phyloP scores from a whole-genome alignment of 176 grass and related monocot species.

The Luzula sylvatica region DNA sequence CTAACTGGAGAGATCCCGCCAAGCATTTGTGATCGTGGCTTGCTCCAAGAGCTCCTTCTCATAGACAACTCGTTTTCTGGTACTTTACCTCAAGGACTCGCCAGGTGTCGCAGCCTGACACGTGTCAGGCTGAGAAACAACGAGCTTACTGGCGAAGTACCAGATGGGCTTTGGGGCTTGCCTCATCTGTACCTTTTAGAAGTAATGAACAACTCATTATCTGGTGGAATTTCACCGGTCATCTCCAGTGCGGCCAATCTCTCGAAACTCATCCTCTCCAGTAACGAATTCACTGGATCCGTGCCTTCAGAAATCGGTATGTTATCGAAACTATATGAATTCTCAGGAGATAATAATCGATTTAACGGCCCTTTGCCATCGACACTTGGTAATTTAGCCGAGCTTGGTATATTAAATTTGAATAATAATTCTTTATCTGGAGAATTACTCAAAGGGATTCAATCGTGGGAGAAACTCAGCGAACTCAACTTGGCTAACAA shows the following conservation, averaged over 20 bases:
- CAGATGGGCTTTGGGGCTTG: slow-evolving; percentile 66
- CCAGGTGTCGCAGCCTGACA: slow-evolving; percentile 43
- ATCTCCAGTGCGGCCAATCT: slow-evolving; percentile 70
- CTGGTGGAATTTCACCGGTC: slow-evolving; percentile 53
- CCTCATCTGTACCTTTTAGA: slow-evolving; percentile 70
- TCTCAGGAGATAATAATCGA: slow-evolving; percentile 62
- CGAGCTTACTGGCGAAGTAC: slow-evolving; percentile 46
- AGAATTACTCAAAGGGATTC: slow-evolving; percentile 49
- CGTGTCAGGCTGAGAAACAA: slow-evolving; percentile 63
- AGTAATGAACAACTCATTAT: slow-evolving; percentile 46
- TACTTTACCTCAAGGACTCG: slow-evolving; percentile 46
- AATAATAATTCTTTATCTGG: slow-evolving; percentile 66
- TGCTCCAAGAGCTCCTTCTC: slow-evolving; percentile 63
- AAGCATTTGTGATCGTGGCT: slow-evolving; percentile 73
- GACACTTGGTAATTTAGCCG: slow-evolving; percentile 34
- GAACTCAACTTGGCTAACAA: slow-evolving; percentile 72
- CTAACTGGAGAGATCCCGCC: slow-evolving; percentile 63
- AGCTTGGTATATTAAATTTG: slow-evolving; percentile 63
- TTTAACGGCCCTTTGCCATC: slow-evolving; percentile 53
- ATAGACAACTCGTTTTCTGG: slow-evolving; percentile 49
- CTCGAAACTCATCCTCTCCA: slow-evolving; percentile 53
- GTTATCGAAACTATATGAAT: slow-evolving; percentile 49
- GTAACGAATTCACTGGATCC: slow-evolving; percentile 46
- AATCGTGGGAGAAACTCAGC: slow-evolving; percentile 59
- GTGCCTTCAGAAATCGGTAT: slow-evolving; percentile 68